Evolutionary conservation across 2,329 filamentous ascomycete species (phyloP), one percentile per base, ranked within the genome.

Genomic region (Microdochium nivale): DNA sequence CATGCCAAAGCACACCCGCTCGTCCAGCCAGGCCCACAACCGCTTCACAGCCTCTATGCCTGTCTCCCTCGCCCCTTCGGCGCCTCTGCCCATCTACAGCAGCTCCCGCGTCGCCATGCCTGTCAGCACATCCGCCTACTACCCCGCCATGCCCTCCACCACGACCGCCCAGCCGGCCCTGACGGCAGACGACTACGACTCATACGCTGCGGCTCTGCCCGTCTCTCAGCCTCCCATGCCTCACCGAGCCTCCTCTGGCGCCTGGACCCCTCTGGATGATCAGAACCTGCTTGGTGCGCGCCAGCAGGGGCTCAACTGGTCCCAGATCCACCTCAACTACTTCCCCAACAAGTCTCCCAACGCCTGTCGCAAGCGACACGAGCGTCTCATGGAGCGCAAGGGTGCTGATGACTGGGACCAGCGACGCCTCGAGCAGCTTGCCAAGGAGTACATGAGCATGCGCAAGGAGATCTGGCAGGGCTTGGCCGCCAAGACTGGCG

Each of bases 281-380:
- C 78, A 86, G 60, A 81, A 81, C 35, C 79, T 95, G 44, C 74
- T 92, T 55, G 71, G 74, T 44, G 87, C 88, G 16, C 81, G 90
- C 50, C 80, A 85, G 48, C 81, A 84, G 61, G 87, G 87, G 24
- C 78, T 90, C 65, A 92, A 91, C 69, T 95, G 90, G 90, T 79
- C 81, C 51, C 85, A 88, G 60, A 94, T 95, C 63, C 84, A 90
- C 60, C 76, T 77, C 55, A 80, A 78, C 55, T 82, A 89, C 69
- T 95, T 95, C 65, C 86, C 85, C 1, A 76, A 70, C 65, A 95
- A 95, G 73, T 83, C 81, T 9, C 73, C 86, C 53, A 94, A 94
- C 65, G 90, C 90, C 19, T 95, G 90, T 70, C 87, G 90, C 57
- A 95, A 95, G 72, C 82, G 90, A 51, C 89, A 95, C 62, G 90